These are phyloP conservation scores for Ophiostoma ulmi DNA, from an alignment of 2,329 filamentous ascomycete species.

Conservation along the genomic window DNA sequence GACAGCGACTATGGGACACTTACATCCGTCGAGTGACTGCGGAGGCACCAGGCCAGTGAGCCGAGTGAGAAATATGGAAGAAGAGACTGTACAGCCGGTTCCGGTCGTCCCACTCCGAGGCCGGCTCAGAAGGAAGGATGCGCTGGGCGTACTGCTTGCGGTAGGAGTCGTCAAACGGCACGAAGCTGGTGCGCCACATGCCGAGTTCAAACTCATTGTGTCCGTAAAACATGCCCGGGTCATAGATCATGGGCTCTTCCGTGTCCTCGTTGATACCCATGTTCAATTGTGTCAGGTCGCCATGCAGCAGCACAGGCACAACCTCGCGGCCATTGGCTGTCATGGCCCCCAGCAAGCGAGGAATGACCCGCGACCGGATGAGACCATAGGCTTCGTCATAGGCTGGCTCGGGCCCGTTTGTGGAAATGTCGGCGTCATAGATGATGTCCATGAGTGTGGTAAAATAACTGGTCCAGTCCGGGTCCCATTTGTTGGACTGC, in stretches of 20 bases:
- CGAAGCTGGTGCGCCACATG: not conserved
- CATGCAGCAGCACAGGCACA: not conserved
- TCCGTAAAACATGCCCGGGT: not conserved
- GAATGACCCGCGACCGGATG: not conserved
- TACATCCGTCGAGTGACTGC: not conserved
- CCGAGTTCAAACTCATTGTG: not conserved
- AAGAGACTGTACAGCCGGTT: slow-evolving; percentile 1
- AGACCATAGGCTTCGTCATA: not conserved
- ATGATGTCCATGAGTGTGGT: not conserved
- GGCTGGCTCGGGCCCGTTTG: not conserved
- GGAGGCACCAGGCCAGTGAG: not conserved
- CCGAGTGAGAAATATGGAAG: not conserved
- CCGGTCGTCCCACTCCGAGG: not conserved
- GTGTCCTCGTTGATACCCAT: not conserved
- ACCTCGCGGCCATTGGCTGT: not conserved
- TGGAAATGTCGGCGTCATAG: not conserved
- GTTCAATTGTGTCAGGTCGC: not conserved
- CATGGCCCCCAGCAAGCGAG: not conserved
- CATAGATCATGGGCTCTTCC: not conserved
- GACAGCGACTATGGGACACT: too few relatives aligned
- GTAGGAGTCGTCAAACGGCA: not conserved
- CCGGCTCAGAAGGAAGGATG: not conserved
- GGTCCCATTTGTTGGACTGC: not conserved
- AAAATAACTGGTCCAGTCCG: not conserved
- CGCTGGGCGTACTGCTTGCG: not conserved